These are phyloP conservation scores for Phytophthora colocasiae DNA, from an alignment of 352 stramenopile species.

Conservation along the genomic window DNA sequence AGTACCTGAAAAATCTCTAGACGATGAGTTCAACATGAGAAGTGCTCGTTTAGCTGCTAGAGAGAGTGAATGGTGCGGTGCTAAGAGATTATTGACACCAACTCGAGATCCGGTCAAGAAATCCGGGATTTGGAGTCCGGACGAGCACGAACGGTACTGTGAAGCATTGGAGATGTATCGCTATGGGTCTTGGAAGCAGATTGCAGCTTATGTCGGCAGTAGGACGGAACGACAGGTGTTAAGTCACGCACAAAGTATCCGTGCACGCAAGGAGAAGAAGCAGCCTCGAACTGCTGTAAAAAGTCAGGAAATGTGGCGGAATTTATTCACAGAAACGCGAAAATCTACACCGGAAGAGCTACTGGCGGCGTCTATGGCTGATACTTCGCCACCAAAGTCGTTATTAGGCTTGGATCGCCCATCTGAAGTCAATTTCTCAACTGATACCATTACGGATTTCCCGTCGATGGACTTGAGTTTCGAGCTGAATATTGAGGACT, in stretches of 20 bases:
- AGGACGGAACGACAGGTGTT: constrained; percentile 23
- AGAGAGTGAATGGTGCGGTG: constrained; percentile 9
- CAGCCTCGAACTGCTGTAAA: no score
- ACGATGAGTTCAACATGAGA: constrained; percentile 6
- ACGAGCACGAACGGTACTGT: constrained; percentile 22
- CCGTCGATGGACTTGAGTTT: constrained; percentile 10
- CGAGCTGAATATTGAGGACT: constrained; percentile 4
- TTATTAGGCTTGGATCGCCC: not conserved
- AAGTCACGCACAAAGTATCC: constrained; percentile 20
- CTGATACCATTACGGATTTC: not conserved
- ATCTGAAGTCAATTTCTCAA: not conserved
- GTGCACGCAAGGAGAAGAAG: constrained; percentile 3
- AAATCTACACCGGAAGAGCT: constrained; percentile 10
- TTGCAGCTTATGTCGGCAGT: constrained; percentile 14
- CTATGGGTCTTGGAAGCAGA: constrained; percentile 23
- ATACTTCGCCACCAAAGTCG: not conserved
- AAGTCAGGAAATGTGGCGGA: no score
- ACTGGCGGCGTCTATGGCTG: constrained; percentile 7
- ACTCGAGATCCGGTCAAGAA: constrained; percentile 8
- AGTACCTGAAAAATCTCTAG: not conserved
- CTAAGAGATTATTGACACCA: not conserved
- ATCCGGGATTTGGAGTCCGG: constrained; percentile 9
- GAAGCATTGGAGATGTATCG: constrained; percentile 13
- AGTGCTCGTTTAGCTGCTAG: constrained; percentile 4
- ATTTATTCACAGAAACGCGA: not conserved